phyloP scores from a whole-genome alignment of 2,329 filamentous ascomycete genomes.

The Fusarium sp. region DNA sequence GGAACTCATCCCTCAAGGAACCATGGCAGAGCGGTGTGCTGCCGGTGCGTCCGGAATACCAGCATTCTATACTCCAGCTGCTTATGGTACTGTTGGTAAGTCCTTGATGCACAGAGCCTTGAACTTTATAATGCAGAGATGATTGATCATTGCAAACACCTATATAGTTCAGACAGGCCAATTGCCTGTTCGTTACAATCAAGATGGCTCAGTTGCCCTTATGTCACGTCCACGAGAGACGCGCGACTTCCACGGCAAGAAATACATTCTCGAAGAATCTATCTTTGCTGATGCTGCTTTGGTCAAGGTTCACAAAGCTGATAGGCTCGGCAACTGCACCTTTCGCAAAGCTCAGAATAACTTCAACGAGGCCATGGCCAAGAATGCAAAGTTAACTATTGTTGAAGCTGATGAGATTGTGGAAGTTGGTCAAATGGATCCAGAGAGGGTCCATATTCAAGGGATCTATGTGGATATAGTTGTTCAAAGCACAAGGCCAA shows the following conservation, averaged over 20 bases:
- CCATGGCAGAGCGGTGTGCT: conserved; percentile 86
- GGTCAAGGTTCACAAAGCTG: conserved; percentile 91
- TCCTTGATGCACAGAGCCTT: not conserved
- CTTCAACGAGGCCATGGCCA: conserved; percentile 93
- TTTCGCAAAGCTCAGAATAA: conserved; percentile 88
- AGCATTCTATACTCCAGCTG: conserved; percentile 91
- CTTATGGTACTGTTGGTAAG: conserved; percentile 76
- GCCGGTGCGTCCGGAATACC: conserved; percentile 89
- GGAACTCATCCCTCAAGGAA: conserved; percentile 90
- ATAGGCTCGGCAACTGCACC: conserved; percentile 88
- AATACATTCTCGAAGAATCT: conserved; percentile 86
- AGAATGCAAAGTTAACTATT: conserved; percentile 88
- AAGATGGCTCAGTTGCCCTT: conserved; percentile 76
- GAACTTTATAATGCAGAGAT: too few species aligned
- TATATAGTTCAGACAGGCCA: conserved; percentile 82
- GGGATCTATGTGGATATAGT: conserved; percentile 91
- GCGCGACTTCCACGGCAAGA: conserved; percentile 89
- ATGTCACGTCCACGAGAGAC: conserved; percentile 84
- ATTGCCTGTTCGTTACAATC: conserved; percentile 80
- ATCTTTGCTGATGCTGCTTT: conserved; percentile 92
- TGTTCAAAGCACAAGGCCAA: conserved; percentile 79
- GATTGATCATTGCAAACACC: rapidly evolving
- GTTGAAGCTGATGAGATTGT: conserved; percentile 93
- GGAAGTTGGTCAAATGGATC: conserved; percentile 84
- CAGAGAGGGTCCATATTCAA: conserved; percentile 84